These are phyloP conservation scores for Basipetospora chlamydospora DNA, from an alignment of 2,329 filamentous ascomycete genomes.

Conservation along the genomic window DNA sequence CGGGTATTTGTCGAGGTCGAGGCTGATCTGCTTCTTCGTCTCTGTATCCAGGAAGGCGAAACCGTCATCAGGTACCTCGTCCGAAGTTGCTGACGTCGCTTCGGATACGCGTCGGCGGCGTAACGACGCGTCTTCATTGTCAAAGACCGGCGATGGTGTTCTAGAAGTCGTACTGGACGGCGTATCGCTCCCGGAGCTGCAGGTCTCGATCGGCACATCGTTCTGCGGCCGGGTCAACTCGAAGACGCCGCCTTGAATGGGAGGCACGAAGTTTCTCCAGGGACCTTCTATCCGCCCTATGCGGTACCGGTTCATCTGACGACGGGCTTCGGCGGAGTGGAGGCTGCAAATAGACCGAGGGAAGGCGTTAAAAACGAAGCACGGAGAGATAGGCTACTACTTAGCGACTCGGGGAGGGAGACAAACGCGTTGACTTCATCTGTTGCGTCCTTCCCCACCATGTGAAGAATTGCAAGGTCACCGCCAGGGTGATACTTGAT, in stretches of 20 bases:
- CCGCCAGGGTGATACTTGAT: constrained; percentile 83
- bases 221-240: too few species aligned
- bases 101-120: background rate
- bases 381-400: too few species aligned
- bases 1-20: constrained; percentile 70
- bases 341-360: too few species aligned
- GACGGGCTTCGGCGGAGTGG: constrained; percentile 64
- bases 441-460: constrained; percentile 87
- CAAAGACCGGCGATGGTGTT: constrained; percentile 35
- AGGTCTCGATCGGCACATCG: too few species aligned
- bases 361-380: too few species aligned
- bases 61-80: constrained; percentile 30
- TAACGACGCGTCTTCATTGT: constrained; percentile 14
- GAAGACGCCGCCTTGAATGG: constrained; percentile 80
- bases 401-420: constrained; percentile 8
- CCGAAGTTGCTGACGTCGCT: constrained; percentile 12
- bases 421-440: constrained; percentile 84
- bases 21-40: constrained; percentile 58
- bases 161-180: constrained; percentile 43
- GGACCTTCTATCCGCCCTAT: constrained; percentile 68
- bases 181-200: too few species aligned
- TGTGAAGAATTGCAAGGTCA: constrained; percentile 78
- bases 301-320: constrained; percentile 66
- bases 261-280: constrained; percentile 82
- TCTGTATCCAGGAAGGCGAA: constrained; percentile 57